A percentile compares a stretch with the other conserved stretches of the same genome.
Evolutionary conservation across 805 yeast genomes (phyloP).

Genomic region (Wickerhamiella australiensis): DNA sequence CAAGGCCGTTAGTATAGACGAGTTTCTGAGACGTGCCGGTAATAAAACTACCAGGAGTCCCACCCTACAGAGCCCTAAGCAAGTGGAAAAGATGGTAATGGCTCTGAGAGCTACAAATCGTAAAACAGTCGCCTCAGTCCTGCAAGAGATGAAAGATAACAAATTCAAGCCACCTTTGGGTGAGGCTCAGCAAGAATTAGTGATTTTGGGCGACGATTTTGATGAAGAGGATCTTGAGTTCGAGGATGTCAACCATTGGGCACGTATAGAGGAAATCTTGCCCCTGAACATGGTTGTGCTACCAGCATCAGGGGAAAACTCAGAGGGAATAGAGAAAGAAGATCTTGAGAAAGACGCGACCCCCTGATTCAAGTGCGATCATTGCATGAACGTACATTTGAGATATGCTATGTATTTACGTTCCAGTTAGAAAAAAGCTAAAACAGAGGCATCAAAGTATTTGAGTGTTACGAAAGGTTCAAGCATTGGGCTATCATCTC

Average conservation of each 20-base stretch:
- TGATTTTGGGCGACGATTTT: background rate
- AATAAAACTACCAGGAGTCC: background rate
- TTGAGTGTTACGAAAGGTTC: background rate
- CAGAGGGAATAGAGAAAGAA: background rate
- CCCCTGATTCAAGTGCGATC: background rate
- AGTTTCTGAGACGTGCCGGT: slow-evolving; percentile 4
- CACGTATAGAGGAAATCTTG: background rate
- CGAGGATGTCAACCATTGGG: slow-evolving; percentile 6
- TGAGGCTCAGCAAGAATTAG: background rate
- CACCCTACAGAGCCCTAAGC: background rate
- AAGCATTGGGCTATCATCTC: no score
- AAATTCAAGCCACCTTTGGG: background rate
- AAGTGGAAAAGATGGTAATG: background rate
- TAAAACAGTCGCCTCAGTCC: background rate
- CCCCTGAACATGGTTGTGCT: slow-evolving; percentile 5
- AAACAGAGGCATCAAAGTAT: background rate
- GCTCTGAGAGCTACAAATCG: slow-evolving; percentile 6
- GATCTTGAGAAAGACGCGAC: background rate
- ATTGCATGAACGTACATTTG: background rate
- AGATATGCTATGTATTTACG: background rate
- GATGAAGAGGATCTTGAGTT: slow-evolving; percentile 2
- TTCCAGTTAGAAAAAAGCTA: background rate
- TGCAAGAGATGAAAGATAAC: background rate
- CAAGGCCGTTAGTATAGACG: background rate
- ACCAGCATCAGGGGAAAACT: background rate